Percentiles rank a stretch among this genome's conserved stretches.
These are phyloP conservation scores for Udeniomyces megalosporus DNA, from an alignment of 768 basidiomycete species.

Conservation along the genomic window DNA sequence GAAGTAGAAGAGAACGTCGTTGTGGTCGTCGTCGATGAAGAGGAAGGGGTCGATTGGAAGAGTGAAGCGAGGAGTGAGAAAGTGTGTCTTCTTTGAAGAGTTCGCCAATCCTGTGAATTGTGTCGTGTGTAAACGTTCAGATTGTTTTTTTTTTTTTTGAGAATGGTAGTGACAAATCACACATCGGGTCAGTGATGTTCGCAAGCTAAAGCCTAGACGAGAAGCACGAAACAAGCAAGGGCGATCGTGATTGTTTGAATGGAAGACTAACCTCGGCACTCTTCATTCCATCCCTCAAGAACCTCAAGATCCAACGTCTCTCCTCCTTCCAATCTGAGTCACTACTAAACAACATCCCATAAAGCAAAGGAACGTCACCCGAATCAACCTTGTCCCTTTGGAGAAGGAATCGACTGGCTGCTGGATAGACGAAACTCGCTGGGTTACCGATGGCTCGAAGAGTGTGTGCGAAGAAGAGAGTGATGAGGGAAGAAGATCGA, in stretches of 20 bases:
- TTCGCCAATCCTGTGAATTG: conserved; percentile 68
- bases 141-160: too few relatives aligned
- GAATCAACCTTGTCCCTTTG: conserved; percentile 70
- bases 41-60: conserved; percentile 47
- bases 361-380: conserved; percentile 78
- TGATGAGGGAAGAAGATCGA: conserved; percentile 59
- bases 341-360: conserved; percentile 66
- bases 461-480: conserved; percentile 68
- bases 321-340: conserved; percentile 71
- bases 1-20: too few relatives aligned
- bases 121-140: too few relatives aligned
- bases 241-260: background rate
- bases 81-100: conserved; percentile 63
- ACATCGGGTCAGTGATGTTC: background rate
- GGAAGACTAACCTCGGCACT: conserved; percentile 27
- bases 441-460: conserved; percentile 72
- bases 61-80: conserved; percentile 76
- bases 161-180: too few relatives aligned
- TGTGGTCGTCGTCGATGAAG: too few relatives aligned
- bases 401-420: conserved; percentile 70
- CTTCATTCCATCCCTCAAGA: conserved; percentile 64
- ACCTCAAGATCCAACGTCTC: conserved; percentile 71
- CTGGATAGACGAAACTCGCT: conserved; percentile 70
- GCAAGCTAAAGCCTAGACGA: too few relatives aligned
- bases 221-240: background rate